These are phyloP conservation scores for Termitomyces sp. DNA, from an alignment of 768 basidiomycete genomes.

Conservation along the genomic window DNA sequence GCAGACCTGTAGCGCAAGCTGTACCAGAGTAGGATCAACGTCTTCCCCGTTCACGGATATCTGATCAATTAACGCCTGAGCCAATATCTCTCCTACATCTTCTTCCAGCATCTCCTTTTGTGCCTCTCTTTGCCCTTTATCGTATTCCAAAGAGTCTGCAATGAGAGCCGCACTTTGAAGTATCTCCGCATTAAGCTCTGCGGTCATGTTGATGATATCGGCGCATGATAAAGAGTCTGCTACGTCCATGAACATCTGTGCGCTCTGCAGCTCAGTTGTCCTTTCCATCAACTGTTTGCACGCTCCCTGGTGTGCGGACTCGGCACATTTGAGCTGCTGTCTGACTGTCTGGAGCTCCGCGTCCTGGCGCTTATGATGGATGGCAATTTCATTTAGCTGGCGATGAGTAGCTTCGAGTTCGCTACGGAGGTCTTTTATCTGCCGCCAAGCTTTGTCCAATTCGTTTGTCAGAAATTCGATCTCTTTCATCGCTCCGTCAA, in stretches of 20 bases:
- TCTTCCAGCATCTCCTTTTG: background rate
- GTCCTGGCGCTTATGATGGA: background rate
- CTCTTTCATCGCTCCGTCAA: background rate
- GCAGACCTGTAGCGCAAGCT: slow-evolving; percentile 17
- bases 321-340: background rate
- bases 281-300: slow-evolving; percentile 4
- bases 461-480: background rate
- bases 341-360: background rate
- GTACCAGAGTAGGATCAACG: slow-evolving; percentile 12
- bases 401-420: background rate
- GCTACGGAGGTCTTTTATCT: background rate
- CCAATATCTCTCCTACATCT: slow-evolving; percentile 8
- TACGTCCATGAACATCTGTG: slow-evolving; percentile 12
- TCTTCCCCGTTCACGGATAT: background rate
- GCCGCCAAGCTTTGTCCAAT: background rate
- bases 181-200: slow-evolving; percentile 43
- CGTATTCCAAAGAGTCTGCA: slow-evolving; percentile 25
- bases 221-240: slow-evolving; percentile 16
- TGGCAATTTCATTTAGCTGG: background rate
- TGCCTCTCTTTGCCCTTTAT: background rate
- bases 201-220: slow-evolving; percentile 23
- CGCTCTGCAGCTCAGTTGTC: slow-evolving; percentile 14
- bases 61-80: slow-evolving; percentile 2
- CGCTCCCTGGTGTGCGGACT: background rate
- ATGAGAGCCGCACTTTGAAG: slow-evolving; percentile 41